phyloP scores from a whole-genome alignment of 352 stramenopile genomes.

The Thalassiosira sp. region DNA sequence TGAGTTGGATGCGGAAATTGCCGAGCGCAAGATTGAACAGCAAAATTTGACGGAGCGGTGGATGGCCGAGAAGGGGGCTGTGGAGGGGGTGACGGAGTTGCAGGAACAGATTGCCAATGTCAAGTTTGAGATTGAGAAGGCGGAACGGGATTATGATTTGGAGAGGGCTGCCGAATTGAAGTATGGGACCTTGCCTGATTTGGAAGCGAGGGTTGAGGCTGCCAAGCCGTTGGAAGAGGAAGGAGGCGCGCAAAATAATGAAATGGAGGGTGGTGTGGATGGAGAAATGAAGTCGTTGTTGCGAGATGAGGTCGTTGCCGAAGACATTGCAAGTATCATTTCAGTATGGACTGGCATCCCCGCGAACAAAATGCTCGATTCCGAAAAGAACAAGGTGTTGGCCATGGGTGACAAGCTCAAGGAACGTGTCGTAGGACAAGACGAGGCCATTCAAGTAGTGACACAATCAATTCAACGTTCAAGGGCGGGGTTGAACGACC shows the following conservation, averaged over 20 bases:
- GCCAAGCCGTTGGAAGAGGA: constrained; percentile 73
- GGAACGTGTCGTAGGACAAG: constrained; percentile 92
- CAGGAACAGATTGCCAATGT: constrained; percentile 88
- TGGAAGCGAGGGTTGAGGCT: constrained; percentile 84
- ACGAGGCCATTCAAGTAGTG: constrained; percentile 90
- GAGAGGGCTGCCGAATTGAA: constrained; percentile 81
- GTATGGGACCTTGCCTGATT: constrained; percentile 85
- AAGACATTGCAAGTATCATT: constrained; percentile 75
- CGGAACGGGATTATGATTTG: constrained; percentile 69
- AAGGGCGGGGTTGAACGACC: constrained; percentile 88
- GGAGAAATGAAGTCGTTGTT: constrained; percentile 58
- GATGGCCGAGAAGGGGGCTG: constrained; percentile 89
- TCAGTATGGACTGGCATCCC: constrained; percentile 75
- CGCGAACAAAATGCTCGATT: constrained; percentile 68
- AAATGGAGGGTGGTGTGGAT: constrained; percentile 35
- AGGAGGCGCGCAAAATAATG: constrained; percentile 59
- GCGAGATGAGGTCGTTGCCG: constrained; percentile 67
- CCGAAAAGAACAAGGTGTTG: constrained; percentile 92
- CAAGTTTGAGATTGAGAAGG: constrained; percentile 65
- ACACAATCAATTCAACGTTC: constrained; percentile 90
- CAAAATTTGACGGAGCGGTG: constrained; percentile 89
- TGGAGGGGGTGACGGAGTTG: constrained; percentile 91
- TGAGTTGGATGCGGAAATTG: constrained; percentile 91
- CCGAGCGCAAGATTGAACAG: constrained; percentile 88
- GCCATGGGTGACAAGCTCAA: constrained; percentile 91